Evolutionary conservation across 2,329 filamentous ascomycete genomes (phyloP).

Genomic region (Sarocladium oryzae): DNA sequence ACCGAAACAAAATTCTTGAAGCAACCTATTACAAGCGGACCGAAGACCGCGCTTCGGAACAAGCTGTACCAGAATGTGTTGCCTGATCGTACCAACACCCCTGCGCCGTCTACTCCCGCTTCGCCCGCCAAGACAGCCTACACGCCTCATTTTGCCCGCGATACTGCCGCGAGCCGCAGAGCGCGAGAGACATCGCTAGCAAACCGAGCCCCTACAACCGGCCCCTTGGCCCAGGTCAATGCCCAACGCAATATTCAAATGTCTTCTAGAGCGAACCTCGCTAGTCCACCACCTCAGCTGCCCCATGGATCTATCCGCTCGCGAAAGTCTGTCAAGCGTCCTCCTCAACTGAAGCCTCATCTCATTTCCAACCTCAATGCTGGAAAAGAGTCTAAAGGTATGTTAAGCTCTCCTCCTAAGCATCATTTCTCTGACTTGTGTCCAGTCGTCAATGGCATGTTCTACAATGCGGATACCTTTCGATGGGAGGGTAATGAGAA

Average conservation of each 20-base stretch:
- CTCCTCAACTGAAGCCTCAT: constrained; percentile 70
- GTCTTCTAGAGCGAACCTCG: constrained; percentile 41
- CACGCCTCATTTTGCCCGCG: constrained; percentile 56
- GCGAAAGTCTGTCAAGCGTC: constrained; percentile 51
- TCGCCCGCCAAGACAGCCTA: constrained; percentile 52
- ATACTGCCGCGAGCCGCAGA: constrained; percentile 59
- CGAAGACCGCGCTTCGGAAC: constrained; percentile 55
- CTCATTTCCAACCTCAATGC: constrained; percentile 79
- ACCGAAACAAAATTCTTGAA: constrained; percentile 79
- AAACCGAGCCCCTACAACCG: constrained; percentile 49
- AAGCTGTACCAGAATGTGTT: constrained; percentile 48
- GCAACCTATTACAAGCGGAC: constrained; percentile 63
- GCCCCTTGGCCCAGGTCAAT: constrained; percentile 47
- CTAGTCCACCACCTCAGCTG: constrained; percentile 33
- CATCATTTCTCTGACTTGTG: constrained; percentile 21
- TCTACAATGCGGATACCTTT: constrained; percentile 80
- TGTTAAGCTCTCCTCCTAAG: constrained; percentile 28
- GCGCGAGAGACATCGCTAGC: constrained; percentile 56
- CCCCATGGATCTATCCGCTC: constrained; percentile 36
- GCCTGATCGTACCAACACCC: constrained; percentile 46
- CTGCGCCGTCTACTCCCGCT: constrained; percentile 46
- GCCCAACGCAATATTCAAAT: constrained; percentile 49
- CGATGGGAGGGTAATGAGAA: constrained; percentile 97
- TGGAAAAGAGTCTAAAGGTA: constrained; percentile 74
- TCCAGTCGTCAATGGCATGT: constrained; percentile 86